Percentiles rank a stretch among this genome's conserved stretches.
Evolutionary conservation across 2,329 filamentous ascomycete species (phyloP).

Genomic region (Mycogone perniciosa): DNA sequence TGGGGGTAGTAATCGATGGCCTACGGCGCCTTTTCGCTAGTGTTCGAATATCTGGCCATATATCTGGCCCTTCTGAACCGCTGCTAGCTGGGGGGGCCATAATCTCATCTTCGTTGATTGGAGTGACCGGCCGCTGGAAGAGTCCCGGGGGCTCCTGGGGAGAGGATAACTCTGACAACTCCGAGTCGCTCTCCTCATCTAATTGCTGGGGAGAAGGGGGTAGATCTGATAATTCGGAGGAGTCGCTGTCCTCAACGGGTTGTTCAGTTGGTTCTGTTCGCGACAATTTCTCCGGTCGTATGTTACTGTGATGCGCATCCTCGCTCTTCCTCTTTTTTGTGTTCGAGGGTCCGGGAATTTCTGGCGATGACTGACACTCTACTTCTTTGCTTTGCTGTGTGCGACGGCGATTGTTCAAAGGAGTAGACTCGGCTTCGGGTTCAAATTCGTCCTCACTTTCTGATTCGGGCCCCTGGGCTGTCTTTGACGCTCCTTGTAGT

Average conservation of each 20-base stretch:
- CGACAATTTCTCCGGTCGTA: slow-evolving; percentile 31
- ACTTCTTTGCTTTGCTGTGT: slow-evolving; percentile 25
- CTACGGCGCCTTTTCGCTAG: slow-evolving; percentile 42
- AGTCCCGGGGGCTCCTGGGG: slow-evolving; percentile 25
- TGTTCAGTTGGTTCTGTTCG: slow-evolving; percentile 22
- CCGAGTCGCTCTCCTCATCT: slow-evolving; percentile 31
- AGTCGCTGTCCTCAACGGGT: slow-evolving; percentile 14
- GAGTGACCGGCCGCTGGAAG: slow-evolving; percentile 33
- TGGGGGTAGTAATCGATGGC: slow-evolving; percentile 31
- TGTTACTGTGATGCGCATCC: slow-evolving; percentile 34
- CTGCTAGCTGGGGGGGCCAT: slow-evolving; percentile 52
- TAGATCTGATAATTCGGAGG: slow-evolving; percentile 30
- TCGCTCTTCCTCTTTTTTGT: slow-evolving; percentile 53
- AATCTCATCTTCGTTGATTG: slow-evolving; percentile 41
- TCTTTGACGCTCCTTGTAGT: slow-evolving; percentile 26
- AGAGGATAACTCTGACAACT: slow-evolving; percentile 32
- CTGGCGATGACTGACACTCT: slow-evolving; percentile 19
- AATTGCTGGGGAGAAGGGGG: slow-evolving; percentile 20
- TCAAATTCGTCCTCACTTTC: slow-evolving; percentile 45
- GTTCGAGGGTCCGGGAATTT: slow-evolving; percentile 24
- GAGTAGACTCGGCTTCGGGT: slow-evolving; percentile 64
- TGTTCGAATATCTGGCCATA: slow-evolving; percentile 48
- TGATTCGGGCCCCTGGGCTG: slow-evolving; percentile 26
- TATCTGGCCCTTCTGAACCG: slow-evolving; percentile 37
- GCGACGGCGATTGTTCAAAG: slow-evolving; percentile 42